Evolutionary conservation across 306 rosid species (phyloP).

Genomic region (Sophora flavescens): DNA sequence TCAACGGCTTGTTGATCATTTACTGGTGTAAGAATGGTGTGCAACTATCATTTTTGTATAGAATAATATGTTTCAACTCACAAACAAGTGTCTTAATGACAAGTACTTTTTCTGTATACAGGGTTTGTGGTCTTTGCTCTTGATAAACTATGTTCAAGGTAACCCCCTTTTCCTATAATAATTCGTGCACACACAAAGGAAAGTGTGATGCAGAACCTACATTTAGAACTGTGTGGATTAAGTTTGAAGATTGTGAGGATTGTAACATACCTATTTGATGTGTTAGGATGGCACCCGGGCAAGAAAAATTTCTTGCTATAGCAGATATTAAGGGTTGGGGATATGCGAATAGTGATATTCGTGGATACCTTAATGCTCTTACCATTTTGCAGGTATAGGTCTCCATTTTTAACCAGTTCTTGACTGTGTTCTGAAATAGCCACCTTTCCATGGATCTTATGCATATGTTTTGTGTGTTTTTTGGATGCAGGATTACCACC

Average conservation of each 20-base stretch:
- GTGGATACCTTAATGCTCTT: conserved; percentile 74
- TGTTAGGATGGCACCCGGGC: conserved; percentile 75
- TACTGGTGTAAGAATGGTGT: not conserved
- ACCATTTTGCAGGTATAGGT: conserved; percentile 75
- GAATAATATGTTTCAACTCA: not conserved
- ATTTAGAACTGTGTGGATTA: conserved; percentile 9
- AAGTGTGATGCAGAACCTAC: conserved; percentile 2
- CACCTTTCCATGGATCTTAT: not conserved
- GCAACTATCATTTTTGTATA: not conserved
- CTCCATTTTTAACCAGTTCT: not conserved
- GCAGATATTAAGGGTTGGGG: conserved; percentile 91
- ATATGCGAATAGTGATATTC: conserved; percentile 74
- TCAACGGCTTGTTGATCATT: too few relatives aligned
- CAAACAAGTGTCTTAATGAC: not conserved
- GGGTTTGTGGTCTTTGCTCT: conserved; percentile 60
- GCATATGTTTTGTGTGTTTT: not conserved
- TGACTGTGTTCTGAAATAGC: not conserved
- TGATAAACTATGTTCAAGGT: conserved; percentile 67
- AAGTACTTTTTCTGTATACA: conserved; percentile 38
- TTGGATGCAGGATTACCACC: conserved; percentile 62
- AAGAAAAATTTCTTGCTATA: conserved; percentile 83
- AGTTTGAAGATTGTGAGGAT: conserved; percentile 10
- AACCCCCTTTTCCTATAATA: conserved; percentile 15
- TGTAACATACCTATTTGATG: conserved; percentile 31
- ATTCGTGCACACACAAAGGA: not conserved